These are phyloP conservation scores for Boeremia lycopersici DNA, from an alignment of 2,329 filamentous ascomycete genomes.

Conservation along the genomic window DNA sequence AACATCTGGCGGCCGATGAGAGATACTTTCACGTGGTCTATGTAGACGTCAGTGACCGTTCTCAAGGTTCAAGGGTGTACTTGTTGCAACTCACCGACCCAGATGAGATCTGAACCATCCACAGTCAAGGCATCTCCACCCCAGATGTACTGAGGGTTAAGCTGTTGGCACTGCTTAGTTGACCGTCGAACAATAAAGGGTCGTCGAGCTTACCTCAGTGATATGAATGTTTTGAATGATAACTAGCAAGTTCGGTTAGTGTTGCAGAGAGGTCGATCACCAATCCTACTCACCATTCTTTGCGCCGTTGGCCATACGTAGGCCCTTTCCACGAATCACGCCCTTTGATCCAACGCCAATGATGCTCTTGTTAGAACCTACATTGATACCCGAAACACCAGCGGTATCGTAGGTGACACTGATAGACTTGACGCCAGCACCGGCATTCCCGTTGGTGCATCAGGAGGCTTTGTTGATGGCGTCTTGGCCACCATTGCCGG, in stretches of 20 bases:
- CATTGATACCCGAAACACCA: constrained; percentile 55
- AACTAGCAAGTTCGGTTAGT: constrained; percentile 35
- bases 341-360: constrained; percentile 58
- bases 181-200: no score
- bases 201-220: constrained; percentile 31
- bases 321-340: constrained; percentile 62
- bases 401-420: constrained; percentile 56
- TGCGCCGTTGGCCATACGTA: constrained; percentile 49
- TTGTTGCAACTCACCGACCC: constrained; percentile 24
- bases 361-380: constrained; percentile 63
- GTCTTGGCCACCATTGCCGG: constrained; percentile 63
- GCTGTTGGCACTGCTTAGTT: not conserved
- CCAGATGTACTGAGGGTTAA: constrained; percentile 38
- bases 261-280: no score
- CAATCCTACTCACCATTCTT: constrained; percentile 45
- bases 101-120: constrained; percentile 30
- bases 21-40: constrained; percentile 51
- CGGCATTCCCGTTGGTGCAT: constrained; percentile 60
- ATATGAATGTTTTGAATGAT: constrained; percentile 54
- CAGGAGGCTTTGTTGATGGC: constrained; percentile 65
- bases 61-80: not conserved
- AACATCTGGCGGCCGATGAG: constrained; percentile 65
- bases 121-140: constrained; percentile 35
- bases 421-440: constrained; percentile 53
- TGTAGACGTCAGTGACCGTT: not conserved